phyloP scores from a whole-genome alignment of 108 stramenopile species.

The Skeletonema potamos region DNA sequence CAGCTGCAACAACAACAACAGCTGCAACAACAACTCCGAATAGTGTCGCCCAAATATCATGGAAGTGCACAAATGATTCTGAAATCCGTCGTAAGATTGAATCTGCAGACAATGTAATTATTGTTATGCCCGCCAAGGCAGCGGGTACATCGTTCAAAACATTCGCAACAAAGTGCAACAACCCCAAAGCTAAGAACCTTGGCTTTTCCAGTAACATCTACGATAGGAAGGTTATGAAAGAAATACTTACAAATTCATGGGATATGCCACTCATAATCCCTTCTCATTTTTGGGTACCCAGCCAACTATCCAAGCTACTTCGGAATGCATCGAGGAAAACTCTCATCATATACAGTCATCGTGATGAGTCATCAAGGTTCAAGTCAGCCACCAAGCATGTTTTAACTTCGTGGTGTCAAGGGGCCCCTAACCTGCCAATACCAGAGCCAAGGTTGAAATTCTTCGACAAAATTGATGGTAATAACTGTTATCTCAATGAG shows the following conservation, averaged over 20 bases:
- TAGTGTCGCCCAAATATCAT: not conserved
- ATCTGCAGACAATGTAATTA: constrained; percentile 22
- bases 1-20: not conserved
- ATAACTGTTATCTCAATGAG: constrained; percentile 22
- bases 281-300: constrained; percentile 2
- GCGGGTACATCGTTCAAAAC: constrained; percentile 21
- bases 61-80: constrained; percentile 5
- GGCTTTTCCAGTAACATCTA: not conserved
- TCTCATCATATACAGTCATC: constrained; percentile 42
- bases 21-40: not conserved
- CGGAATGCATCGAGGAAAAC: constrained; percentile 8
- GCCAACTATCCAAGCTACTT: constrained; percentile 1
- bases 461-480: constrained; percentile 10
- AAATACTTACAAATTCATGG: constrained; percentile 14
- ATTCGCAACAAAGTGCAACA: constrained; percentile 19
- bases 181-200: not conserved
- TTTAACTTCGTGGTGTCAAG: constrained; percentile 8
- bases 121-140: constrained; percentile 23
- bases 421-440: not conserved
- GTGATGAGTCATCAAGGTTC: constrained; percentile 38
- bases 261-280: constrained; percentile 13
- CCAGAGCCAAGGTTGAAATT: not conserved
- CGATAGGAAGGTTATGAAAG: not conserved
- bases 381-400: constrained; percentile 27
- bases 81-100: constrained; percentile 13